Percentiles rank a stretch among this genome's conserved stretches.
Conservation (phyloP, 2,329 filamentous ascomycete genomes). For the Colletotrichum sp. region DNA sequence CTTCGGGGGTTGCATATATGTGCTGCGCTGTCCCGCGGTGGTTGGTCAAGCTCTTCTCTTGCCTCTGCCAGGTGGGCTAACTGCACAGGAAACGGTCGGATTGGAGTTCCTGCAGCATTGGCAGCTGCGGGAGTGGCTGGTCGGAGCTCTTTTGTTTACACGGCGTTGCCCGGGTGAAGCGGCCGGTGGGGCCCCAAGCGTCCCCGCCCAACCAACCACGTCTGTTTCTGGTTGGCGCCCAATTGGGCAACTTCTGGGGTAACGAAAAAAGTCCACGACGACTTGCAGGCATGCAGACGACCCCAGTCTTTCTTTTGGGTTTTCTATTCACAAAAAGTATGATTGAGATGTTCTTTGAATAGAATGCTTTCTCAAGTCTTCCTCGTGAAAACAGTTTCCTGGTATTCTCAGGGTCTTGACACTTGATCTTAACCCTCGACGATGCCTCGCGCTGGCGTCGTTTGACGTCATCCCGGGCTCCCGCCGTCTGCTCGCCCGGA, state of each 20-base stretch:
- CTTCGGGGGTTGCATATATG: constrained; percentile 4
- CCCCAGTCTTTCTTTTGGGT: background rate
- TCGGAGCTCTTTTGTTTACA: constrained; percentile 10
- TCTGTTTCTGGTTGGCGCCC: background rate
- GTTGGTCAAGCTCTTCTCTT: constrained; percentile 1
- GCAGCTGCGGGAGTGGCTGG: constrained; percentile 19
- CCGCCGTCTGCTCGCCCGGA: background rate
- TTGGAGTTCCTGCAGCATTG: constrained; percentile 12
- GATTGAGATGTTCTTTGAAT: background rate
- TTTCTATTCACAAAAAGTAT: background rate
- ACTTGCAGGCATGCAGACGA: background rate
- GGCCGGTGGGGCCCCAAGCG: background rate
- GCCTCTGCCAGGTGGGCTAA: background rate
- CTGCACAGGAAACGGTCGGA: background rate
- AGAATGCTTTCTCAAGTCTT: no score
- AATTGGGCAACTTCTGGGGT: background rate
- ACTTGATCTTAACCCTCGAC: background rate
- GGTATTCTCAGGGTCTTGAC: background rate
- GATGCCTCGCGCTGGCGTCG: background rate
- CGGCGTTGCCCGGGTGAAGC: constrained; percentile 6
- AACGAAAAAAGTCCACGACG: background rate
- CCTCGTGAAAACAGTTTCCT: no score
- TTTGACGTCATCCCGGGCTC: constrained; percentile 12
- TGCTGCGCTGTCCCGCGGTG: constrained; percentile 20
- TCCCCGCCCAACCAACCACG: constrained; percentile 7